Conservation (phyloP, 495 filamentous ascomycete genomes). For the Lasiosphaeria hispida region DNA sequence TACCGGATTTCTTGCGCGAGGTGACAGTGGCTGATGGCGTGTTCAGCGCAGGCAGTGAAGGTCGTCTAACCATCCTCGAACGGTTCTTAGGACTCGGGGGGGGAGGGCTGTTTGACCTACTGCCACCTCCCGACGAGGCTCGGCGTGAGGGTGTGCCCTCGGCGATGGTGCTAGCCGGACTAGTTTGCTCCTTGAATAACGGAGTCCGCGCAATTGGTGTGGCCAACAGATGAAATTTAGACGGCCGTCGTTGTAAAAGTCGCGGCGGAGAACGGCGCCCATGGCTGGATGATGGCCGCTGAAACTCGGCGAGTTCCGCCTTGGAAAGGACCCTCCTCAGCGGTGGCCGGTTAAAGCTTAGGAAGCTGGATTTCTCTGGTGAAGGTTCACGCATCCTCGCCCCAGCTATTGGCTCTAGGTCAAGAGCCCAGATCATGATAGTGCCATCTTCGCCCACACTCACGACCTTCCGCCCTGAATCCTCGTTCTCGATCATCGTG, state of each 20-base stretch:
- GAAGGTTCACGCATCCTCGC: slow-evolving; percentile 43
- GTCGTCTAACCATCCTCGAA: slow-evolving; percentile 43
- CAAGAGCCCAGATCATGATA: slow-evolving; percentile 79
- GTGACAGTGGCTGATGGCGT: slow-evolving; percentile 52
- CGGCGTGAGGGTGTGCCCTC: slow-evolving; percentile 43
- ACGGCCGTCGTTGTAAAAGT: slow-evolving; percentile 44
- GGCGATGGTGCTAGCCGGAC: slow-evolving; percentile 27
- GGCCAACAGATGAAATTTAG: slow-evolving; percentile 36
- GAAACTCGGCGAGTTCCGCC: slow-evolving; percentile 74
- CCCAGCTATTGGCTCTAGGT: slow-evolving; percentile 36
- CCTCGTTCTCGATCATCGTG: slow-evolving; percentile 61
- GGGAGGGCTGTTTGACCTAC: slow-evolving; percentile 45
- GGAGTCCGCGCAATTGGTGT: slow-evolving; percentile 35
- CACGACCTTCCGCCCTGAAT: slow-evolving; percentile 56
- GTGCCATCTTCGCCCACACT: slow-evolving; percentile 81
- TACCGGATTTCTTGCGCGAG: slow-evolving; percentile 36
- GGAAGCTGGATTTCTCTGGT: slow-evolving; percentile 48
- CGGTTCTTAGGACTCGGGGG: slow-evolving; percentile 42
- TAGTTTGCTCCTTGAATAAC: slow-evolving; percentile 30
- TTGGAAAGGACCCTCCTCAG: slow-evolving; percentile 73
- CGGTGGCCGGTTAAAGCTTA: slow-evolving; percentile 59
- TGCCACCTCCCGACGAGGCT: slow-evolving; percentile 33
- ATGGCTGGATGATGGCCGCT: slow-evolving; percentile 56
- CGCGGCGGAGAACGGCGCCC: slow-evolving; percentile 65
- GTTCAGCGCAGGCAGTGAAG: slow-evolving; percentile 59